Conservation (phyloP, 1,284 basidiomycete species). For the Caloboletus firmus region DNA sequence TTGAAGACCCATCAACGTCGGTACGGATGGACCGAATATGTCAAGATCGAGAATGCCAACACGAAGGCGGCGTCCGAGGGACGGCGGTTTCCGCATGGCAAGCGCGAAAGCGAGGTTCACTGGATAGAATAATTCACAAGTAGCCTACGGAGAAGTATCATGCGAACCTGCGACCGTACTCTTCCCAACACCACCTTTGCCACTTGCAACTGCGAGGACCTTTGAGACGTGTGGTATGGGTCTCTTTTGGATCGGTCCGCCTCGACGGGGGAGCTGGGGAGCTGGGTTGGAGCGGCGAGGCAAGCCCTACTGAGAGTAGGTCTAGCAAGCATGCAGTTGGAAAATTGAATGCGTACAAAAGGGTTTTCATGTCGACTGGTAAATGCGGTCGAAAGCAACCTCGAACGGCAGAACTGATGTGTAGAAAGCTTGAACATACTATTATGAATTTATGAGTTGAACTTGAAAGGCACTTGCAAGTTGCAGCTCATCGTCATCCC, state of each 20-base stretch:
- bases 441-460: too few relatives aligned
- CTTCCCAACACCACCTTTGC: conserved; percentile 97
- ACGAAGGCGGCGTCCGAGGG: conserved; percentile 45
- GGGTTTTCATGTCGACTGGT: conserved; percentile 45
- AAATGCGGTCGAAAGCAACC: conserved; percentile 20
- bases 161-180: conserved; percentile 84
- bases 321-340: conserved; percentile 11
- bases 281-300: conserved; percentile 44
- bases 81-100: conserved; percentile 41
- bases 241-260: conserved; percentile 54
- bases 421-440: conserved; percentile 13
- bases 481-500: neutral
- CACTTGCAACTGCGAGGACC: conserved; percentile 87
- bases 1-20: conserved; percentile 92
- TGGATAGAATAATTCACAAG: conserved; percentile 30
- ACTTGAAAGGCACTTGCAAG: neutral
- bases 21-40: conserved; percentile 95
- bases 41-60: conserved; percentile 94
- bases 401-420: conserved; percentile 1
- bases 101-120: conserved; percentile 85
- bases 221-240: conserved; percentile 66
- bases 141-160: neutral
- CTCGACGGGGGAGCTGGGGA: conserved; percentile 64
- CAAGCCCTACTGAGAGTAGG: conserved; percentile 47
- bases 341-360: conserved; percentile 35